These are phyloP conservation scores for Plasmodium blacklocki DNA, from an alignment of 169 alveolate genomes.

Conservation along the genomic window DNA sequence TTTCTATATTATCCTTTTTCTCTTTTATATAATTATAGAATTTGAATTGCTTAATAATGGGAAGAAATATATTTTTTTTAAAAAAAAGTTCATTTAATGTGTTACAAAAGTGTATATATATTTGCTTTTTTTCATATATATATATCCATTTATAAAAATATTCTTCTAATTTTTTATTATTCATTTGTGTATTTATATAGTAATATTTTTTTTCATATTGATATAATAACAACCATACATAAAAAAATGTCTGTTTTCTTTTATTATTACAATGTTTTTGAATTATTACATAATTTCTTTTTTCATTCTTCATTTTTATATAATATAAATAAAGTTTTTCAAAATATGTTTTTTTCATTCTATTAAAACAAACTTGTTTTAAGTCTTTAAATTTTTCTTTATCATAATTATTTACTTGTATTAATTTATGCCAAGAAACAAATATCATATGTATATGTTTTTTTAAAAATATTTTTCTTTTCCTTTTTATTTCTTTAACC, in stretches of 20 bases:
- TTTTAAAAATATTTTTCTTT: slow-evolving; percentile 42
- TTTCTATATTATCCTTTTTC: background rate
- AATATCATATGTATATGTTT: slow-evolving; percentile 51
- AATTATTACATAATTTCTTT: background rate
- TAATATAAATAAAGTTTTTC: background rate
- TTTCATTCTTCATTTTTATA: slow-evolving; percentile 25
- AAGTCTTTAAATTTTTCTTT: slow-evolving; percentile 21
- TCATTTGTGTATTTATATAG: background rate
- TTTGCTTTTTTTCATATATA: slow-evolving; percentile 30
- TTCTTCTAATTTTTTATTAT: background rate
- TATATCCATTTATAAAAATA: slow-evolving; percentile 18
- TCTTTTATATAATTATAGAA: slow-evolving; percentile 23
- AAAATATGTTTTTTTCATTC: slow-evolving; percentile 10
- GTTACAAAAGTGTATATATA: slow-evolving; percentile 6
- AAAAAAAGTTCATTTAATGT: slow-evolving; percentile 3
- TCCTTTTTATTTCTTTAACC: slow-evolving; percentile 40
- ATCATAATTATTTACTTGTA: slow-evolving; percentile 24
- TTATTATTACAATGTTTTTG: slow-evolving; percentile 33
- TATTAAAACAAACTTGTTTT: slow-evolving; percentile 8
- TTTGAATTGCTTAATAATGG: slow-evolving; percentile 13
- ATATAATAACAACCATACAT: slow-evolving; percentile 48
- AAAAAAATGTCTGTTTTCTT: slow-evolving; percentile 37
- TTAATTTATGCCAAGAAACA: slow-evolving; percentile 51
- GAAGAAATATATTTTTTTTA: slow-evolving; percentile 6
- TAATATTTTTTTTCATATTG: slow-evolving; percentile 15